Evolutionary conservation across 805 yeast genomes (phyloP), one percentile per base, ranked within the genome.

Genomic region (Cyberlindnera samutprakarnensis): DNA sequence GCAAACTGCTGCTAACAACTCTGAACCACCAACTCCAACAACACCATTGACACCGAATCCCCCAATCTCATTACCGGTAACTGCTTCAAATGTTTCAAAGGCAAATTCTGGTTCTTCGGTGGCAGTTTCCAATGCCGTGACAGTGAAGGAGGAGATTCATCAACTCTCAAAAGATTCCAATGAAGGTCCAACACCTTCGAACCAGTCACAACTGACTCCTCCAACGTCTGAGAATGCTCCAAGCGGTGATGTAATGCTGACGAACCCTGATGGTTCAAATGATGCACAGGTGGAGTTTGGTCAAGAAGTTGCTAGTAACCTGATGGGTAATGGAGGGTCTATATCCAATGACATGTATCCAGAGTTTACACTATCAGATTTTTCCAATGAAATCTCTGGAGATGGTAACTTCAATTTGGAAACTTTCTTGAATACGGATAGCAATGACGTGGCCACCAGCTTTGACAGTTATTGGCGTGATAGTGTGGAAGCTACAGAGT

Each of bases 361-460:
- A 22, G 64, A 60, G 23, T 57, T 61, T 23, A 51, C 52, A 9
- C 31, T 54, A 7, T 38, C 56, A 16, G 50, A 57, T 44, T 49
- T 57, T 44, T 37, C 52, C 21, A 43, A 41, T 28, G 65, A 61
- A 26, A 46, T 58, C 21, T 31, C 51, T 18, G 56, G 52, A 23
- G 61, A 56, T 30, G 59, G 46, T 19, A 60, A 59, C 31, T 66
- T 67, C 49, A 70, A 64, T 41, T 57, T 66, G 41, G 67, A 66
- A 39, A 56, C 64, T 5, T 59, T 68, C 33, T 44, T 68, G 33
- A 64, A 59, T 29, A 63, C 67, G 8, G 67, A 61, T 35, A 57
- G 49, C 30, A 60, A 37, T 42, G 59, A 50, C 32, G 37, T 56
- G 28, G 30, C 32, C 4, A 51, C 54, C 4, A 46, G 37, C 32